Evolutionary conservation across 805 yeast genomes (phyloP), one percentile per base, ranked within the genome.

Genomic region (Metschnikowia borealis): DNA sequence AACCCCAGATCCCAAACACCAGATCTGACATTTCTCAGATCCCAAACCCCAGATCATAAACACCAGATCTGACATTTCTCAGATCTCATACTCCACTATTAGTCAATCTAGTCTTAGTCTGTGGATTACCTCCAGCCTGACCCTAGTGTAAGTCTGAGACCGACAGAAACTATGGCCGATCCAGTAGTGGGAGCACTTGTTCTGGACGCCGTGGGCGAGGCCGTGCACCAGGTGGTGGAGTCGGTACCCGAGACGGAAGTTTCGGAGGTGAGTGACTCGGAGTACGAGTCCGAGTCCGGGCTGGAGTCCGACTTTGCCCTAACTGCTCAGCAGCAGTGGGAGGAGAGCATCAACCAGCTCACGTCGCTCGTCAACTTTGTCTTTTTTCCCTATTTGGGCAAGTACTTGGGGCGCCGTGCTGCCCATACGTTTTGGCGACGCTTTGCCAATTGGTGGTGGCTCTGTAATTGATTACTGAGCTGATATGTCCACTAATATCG

Each of bases 241-340:
- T 36, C 42, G 3, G n/a, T 40, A 21, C 34, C 20, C 29, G 26
- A 29, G 6, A 18, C 39, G 23, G 46, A 44, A 26, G 29, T 26
- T 26, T 26, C 29, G 29, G 29, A 26, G 29, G 29, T 26, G 29
- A 26, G 29, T 8, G 29, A 26, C 14, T 35, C 43, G 14, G 48
- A 45, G 11, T 31, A 14, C 33, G 39, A 21, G 20, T 37, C 8
- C 18, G 48, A 45, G 6, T 36, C 42, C 3, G 40, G 18, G n/a
- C 23, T n/a, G 10, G 55, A 53, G 31, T 50, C 57, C 11, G 60
- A 61, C 15, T 61, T 61, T 50, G 62, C 59, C 35, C 56, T 73
- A 46, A 67, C 80, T 34, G 84, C 88, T 1, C 87, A 84, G 57
- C 75, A 81, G 55, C 89, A 85, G 58, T 85, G 90, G 90, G 87